A percentile compares a stretch with the other conserved stretches of the same genome.
phyloP scores from a whole-genome alignment of 2,329 filamentous ascomycete genomes.

The Fusarium sambucinum region DNA sequence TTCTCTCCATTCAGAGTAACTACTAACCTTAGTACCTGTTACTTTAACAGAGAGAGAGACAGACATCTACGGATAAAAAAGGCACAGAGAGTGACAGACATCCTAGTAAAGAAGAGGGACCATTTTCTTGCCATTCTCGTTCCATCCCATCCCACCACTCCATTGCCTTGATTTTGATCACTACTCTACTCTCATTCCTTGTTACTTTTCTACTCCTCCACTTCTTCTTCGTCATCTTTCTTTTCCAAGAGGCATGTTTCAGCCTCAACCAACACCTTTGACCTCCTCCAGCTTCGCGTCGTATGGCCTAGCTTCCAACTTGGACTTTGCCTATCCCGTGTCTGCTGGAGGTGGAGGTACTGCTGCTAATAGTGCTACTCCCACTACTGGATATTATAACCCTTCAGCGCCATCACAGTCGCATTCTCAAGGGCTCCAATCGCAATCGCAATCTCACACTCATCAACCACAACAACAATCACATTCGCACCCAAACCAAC shows the following conservation, averaged over 20 bases:
- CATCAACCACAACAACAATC: constrained; percentile 20
- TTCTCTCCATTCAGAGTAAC: not conserved
- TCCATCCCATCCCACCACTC: not conserved
- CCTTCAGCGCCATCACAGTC: constrained; percentile 5
- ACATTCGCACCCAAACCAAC: not conserved
- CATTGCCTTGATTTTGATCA: constrained; percentile 27
- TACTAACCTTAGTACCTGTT: too few species aligned
- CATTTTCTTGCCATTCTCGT: constrained; percentile 19
- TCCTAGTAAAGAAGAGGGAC: constrained; percentile 2
- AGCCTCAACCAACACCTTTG: constrained; percentile 65
- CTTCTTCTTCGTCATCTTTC: constrained; percentile 27
- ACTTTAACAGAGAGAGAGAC: not conserved
- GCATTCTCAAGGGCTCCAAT: constrained; percentile 30
- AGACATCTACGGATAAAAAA: too few species aligned
- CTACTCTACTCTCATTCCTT: constrained; percentile 15
- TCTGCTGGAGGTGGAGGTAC: constrained; percentile 47
- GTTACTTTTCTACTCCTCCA: constrained; percentile 1
- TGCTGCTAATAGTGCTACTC: constrained; percentile 18
- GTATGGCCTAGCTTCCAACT: constrained; percentile 56
- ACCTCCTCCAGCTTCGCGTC: constrained; percentile 57
- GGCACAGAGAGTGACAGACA: not conserved
- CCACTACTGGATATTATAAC: constrained; percentile 7
- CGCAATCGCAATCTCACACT: constrained; percentile 21
- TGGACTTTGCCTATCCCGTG: constrained; percentile 46
- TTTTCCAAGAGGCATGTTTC: constrained; percentile 63